Evolutionary conservation across 805 yeast genomes (phyloP).

Genomic region (Tetrapisispora namnaoensis): DNA sequence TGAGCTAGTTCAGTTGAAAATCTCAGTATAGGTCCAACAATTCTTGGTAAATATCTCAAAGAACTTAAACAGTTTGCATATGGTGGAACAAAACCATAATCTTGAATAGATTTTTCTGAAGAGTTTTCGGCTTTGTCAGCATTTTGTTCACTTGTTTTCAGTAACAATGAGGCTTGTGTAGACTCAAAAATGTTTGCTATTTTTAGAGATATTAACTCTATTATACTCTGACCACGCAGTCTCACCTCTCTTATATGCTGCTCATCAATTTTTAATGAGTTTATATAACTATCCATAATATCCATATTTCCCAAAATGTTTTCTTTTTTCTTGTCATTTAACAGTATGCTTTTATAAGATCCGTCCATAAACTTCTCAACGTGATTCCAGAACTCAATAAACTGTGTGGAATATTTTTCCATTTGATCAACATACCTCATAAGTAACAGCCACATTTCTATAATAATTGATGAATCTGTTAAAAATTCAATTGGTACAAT

Average conservation of each 20-base stretch:
- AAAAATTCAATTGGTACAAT: slow-evolving; percentile 14
- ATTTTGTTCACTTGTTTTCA: slow-evolving; percentile 1
- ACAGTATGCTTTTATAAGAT: slow-evolving; percentile 33
- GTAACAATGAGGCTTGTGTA: slow-evolving; percentile 17
- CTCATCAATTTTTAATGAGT: slow-evolving; percentile 27
- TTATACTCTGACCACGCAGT: slow-evolving; percentile 32
- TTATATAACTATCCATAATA: slow-evolving; percentile 26
- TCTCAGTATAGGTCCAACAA: slow-evolving; percentile 36
- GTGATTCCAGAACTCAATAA: slow-evolving; percentile 44
- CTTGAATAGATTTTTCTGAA: slow-evolving; percentile 13
- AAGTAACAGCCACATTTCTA: slow-evolving; percentile 51
- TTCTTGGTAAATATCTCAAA: slow-evolving; percentile 39
- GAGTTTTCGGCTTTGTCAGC: not conserved
- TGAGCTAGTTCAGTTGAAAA: slow-evolving; percentile 37
- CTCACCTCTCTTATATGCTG: slow-evolving; percentile 35
- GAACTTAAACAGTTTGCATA: slow-evolving; percentile 54
- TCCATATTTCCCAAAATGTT: slow-evolving; percentile 23
- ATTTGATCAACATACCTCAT: slow-evolving; percentile 35
- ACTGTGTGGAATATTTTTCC: slow-evolving; percentile 30
- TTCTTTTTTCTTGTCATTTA: slow-evolving; percentile 34
- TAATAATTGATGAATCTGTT: slow-evolving; percentile 44
- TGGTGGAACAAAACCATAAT: slow-evolving; percentile 54
- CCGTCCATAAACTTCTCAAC: slow-evolving; percentile 47
- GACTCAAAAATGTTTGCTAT: slow-evolving; percentile 28
- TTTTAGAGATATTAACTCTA: slow-evolving; percentile 27